Percentiles rank a stretch among this genome's conserved stretches.
These are phyloP conservation scores for Gloeopeniophorella convolvens DNA, from an alignment of 768 basidiomycete genomes.

Conservation along the genomic window DNA sequence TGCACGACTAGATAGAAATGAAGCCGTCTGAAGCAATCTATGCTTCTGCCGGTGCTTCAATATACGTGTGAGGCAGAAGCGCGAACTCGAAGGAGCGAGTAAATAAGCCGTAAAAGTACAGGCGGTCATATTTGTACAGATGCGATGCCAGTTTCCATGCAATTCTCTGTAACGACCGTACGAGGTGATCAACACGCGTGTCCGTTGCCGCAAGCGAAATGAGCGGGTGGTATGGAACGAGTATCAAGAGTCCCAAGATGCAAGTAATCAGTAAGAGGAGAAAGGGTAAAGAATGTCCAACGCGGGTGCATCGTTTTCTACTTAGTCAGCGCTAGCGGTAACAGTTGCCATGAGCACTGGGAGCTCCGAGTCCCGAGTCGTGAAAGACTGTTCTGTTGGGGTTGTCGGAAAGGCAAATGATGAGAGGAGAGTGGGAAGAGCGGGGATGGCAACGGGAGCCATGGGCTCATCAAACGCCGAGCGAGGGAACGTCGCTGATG, in stretches of 20 bases:
- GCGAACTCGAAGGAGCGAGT: neutral
- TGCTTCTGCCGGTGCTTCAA: neutral
- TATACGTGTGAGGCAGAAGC: slow-evolving; percentile 1
- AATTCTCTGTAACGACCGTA: slow-evolving; percentile 9
- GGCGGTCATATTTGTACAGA: slow-evolving; percentile 11
- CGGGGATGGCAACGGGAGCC: slow-evolving; percentile 57
- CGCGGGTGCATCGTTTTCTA: neutral
- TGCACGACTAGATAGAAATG: slow-evolving; percentile 52
- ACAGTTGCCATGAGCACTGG: slow-evolving; percentile 1
- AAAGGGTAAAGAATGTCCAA: slow-evolving; percentile 1
- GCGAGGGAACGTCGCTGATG: slow-evolving; percentile 36
- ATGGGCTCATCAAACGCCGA: slow-evolving; percentile 29
- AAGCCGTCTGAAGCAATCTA: neutral
- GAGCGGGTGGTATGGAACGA: slow-evolving; percentile 4
- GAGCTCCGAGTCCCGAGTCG: neutral
- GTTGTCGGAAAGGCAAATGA: slow-evolving; percentile 24
- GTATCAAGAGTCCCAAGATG: slow-evolving; percentile 5
- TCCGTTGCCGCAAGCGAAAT: slow-evolving; percentile 1
- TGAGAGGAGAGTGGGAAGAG: slow-evolving; percentile 48
- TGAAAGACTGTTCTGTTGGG: slow-evolving; percentile 1
- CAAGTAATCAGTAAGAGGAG: too few species aligned
- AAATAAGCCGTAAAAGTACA: slow-evolving; percentile 11
- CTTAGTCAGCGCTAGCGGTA: neutral
- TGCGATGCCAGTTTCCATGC: neutral
- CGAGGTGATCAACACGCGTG: slow-evolving; percentile 2